phyloP scores from a whole-genome alignment of 306 rosid genomes.

The Delonix regia region DNA sequence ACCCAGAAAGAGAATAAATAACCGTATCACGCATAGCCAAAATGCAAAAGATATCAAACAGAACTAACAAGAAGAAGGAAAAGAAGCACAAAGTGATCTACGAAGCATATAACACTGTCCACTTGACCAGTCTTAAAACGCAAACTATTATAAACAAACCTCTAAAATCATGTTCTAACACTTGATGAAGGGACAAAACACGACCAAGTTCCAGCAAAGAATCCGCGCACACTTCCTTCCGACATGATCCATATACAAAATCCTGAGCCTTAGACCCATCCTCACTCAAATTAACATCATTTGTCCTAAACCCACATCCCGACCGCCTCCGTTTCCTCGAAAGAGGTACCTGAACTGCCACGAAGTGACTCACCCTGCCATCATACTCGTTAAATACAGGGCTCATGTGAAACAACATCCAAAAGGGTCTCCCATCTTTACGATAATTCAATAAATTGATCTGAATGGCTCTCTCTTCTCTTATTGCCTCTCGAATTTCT shows the following conservation, averaged over 20 bases:
- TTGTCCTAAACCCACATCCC: conserved; percentile 36
- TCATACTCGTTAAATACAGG: conserved; percentile 65
- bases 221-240: conserved; percentile 80
- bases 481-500: conserved; percentile 81
- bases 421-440: conserved; percentile 82
- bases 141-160: conserved; percentile 56
- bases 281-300: conserved; percentile 34
- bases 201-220: conserved; percentile 51
- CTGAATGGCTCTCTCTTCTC: conserved; percentile 62
- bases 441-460: conserved; percentile 75
- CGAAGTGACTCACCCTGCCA: conserved; percentile 71
- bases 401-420: conserved; percentile 71
- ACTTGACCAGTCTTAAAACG: neutral
- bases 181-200: conserved; percentile 49
- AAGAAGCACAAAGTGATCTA: neutral
- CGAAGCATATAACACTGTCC: neutral
- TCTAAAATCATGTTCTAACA: conserved; percentile 48
- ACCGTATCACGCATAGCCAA: conserved; percentile 26
- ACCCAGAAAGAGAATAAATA: neutral
- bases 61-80: neutral
- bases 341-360: conserved; percentile 83
- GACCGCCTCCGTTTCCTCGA: conserved; percentile 36
- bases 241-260: conserved; percentile 61
- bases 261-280: conserved; percentile 45
- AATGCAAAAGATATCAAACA: neutral